A percentile compares a stretch with the other conserved stretches of the same genome.
phyloP scores from a whole-genome alignment of 106 monocot genomes.

The Dendrobium catenatum region DNA sequence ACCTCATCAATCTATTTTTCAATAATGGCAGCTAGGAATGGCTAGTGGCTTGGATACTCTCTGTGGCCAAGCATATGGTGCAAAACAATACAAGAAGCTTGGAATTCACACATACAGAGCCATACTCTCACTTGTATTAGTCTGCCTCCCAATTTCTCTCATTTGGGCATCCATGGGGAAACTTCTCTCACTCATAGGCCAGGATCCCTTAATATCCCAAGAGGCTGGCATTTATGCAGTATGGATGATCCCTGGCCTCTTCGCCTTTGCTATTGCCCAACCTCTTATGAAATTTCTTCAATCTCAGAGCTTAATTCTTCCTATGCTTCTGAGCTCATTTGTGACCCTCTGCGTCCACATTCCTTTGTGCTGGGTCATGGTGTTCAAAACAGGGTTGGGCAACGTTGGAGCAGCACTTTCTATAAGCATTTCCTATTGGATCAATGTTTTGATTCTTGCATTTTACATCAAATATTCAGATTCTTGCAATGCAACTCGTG shows the following conservation, averaged over 20 bases:
- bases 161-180: constrained; percentile 50
- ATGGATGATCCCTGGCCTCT: constrained; percentile 46
- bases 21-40: constrained; percentile 50
- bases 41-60: constrained; percentile 62
- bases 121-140: constrained; percentile 44
- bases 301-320: constrained; percentile 52
- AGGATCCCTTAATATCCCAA: constrained; percentile 45
- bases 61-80: constrained; percentile 67
- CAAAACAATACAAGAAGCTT: constrained; percentile 50
- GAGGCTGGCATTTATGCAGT: constrained; percentile 46
- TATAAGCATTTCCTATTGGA: constrained; percentile 59
- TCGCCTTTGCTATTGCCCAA: constrained; percentile 39
- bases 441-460: constrained; percentile 53
- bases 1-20: not conserved
- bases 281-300: constrained; percentile 59
- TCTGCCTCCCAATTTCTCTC: constrained; percentile 43
- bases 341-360: constrained; percentile 41
- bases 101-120: constrained; percentile 51
- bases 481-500: constrained; percentile 46
- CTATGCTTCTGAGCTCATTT: constrained; percentile 38
- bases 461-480: constrained; percentile 53
- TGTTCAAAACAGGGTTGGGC: constrained; percentile 49
- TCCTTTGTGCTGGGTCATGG: constrained; percentile 66
- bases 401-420: constrained; percentile 70
- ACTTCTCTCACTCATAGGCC: constrained; percentile 43